Evolutionary conservation across 768 basidiomycete genomes (phyloP).

Genomic region (Fibroporia radiculosa): DNA sequence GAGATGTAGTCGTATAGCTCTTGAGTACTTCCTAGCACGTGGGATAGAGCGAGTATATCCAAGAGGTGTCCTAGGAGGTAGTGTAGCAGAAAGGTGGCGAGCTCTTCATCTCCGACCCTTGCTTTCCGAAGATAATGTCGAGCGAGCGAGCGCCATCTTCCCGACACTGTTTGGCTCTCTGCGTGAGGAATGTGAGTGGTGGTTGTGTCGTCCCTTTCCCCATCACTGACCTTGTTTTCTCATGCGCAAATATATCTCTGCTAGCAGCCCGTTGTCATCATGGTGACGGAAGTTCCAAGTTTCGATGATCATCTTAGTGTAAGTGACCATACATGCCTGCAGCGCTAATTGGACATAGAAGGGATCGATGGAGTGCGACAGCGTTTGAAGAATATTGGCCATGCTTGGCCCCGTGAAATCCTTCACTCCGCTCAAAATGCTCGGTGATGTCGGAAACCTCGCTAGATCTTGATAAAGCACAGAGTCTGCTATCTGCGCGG

Average conservation of each 20-base stretch:
- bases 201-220: neutral
- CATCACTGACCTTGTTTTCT: neutral
- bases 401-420: no score
- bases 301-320: neutral
- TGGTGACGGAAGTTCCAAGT: neutral
- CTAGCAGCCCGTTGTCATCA: neutral
- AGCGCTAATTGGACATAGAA: conserved; percentile 9
- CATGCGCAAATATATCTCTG: neutral
- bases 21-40: neutral
- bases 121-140: no score
- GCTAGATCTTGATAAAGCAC: conserved; percentile 18
- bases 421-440: neutral
- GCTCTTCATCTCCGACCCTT: no score
- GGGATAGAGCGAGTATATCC: neutral
- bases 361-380: neutral
- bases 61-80: neutral
- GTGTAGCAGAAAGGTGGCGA: no score
- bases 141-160: neutral
- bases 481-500: conserved; percentile 40
- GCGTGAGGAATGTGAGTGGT: neutral
- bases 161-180: neutral
- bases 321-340: conserved; percentile 2
- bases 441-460: neutral
- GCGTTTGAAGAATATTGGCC: neutral
- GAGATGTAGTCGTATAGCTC: neutral